Conservation (phyloP, 2,329 filamentous ascomycete genomes). For the Arthrobotrys pseudoclavata region DNA sequence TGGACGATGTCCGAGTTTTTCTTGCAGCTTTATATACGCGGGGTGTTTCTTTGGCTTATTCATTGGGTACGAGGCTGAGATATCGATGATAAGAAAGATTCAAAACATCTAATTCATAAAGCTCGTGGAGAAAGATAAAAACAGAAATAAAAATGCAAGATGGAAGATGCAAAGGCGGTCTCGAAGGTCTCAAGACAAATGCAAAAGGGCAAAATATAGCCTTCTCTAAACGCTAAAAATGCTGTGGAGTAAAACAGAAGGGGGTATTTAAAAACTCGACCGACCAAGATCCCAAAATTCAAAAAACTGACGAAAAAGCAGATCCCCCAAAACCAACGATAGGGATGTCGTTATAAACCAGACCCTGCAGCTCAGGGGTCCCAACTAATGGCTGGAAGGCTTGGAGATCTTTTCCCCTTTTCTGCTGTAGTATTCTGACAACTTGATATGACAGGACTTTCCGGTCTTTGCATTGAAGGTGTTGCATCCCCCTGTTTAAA, state of each 20-base stretch:
- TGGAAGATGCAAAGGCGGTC: no score
- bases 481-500: conserved; percentile 70
- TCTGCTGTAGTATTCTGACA: conserved; percentile 69
- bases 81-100: no score
- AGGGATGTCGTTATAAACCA: not conserved
- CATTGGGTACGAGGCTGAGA: no score
- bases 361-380: no score
- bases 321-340: no score
- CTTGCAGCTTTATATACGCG: no score
- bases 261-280: not conserved
- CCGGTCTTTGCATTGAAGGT: conserved; percentile 74
- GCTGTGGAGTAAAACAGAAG: not conserved
- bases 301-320: not conserved
- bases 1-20: no score
- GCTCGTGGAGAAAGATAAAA: no score
- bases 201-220: not conserved
- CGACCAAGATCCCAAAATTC: not conserved
- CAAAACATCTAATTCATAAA: no score
- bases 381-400: conserved; percentile 61
- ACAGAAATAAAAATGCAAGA: no score
- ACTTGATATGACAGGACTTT: conserved; percentile 70
- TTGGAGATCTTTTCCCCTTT: conserved; percentile 68
- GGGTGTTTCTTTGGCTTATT: no score
- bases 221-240: conserved; percentile 20
- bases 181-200: not conserved